Conservation (phyloP, 768 basidiomycete species). For the Lentinula lateritia region DNA sequence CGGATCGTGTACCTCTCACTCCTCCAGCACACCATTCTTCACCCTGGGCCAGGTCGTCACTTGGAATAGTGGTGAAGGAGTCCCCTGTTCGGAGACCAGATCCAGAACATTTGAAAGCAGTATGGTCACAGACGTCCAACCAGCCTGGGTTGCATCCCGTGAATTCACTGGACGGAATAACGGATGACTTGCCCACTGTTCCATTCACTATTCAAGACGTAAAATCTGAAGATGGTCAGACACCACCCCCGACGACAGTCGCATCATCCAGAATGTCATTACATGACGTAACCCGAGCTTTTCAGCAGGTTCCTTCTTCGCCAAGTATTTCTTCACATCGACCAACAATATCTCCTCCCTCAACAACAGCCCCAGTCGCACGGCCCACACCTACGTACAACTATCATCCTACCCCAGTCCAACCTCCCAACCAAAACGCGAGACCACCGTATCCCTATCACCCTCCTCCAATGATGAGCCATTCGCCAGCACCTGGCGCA, state of each 20-base stretch:
- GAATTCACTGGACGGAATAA: constrained; percentile 81
- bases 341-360: constrained; percentile 46
- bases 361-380: constrained; percentile 39
- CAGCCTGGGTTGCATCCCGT: constrained; percentile 60
- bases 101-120: constrained; percentile 79
- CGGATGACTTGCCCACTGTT: constrained; percentile 73
- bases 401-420: constrained; percentile 30
- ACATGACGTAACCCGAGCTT: constrained; percentile 79
- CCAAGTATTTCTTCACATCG: constrained; percentile 41
- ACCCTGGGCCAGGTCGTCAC: constrained; percentile 53
- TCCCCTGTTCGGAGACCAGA: constrained; percentile 65
- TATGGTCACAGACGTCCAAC: constrained; percentile 78
- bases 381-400: constrained; percentile 28
- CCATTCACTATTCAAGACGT: constrained; percentile 82
- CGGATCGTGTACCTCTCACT: constrained; percentile 40
- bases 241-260: constrained; percentile 59
- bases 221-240: constrained; percentile 81
- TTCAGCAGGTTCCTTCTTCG: constrained; percentile 76
- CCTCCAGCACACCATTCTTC: constrained; percentile 37
- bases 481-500: constrained; percentile 62
- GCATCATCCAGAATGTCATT: constrained; percentile 72
- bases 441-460: constrained; percentile 55
- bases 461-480: constrained; percentile 66
- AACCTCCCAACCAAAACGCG: constrained; percentile 38
- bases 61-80: constrained; percentile 59